Evolutionary conservation across 2,329 filamentous ascomycete genomes (phyloP).

Genomic region (Verticillium tricorpus): DNA sequence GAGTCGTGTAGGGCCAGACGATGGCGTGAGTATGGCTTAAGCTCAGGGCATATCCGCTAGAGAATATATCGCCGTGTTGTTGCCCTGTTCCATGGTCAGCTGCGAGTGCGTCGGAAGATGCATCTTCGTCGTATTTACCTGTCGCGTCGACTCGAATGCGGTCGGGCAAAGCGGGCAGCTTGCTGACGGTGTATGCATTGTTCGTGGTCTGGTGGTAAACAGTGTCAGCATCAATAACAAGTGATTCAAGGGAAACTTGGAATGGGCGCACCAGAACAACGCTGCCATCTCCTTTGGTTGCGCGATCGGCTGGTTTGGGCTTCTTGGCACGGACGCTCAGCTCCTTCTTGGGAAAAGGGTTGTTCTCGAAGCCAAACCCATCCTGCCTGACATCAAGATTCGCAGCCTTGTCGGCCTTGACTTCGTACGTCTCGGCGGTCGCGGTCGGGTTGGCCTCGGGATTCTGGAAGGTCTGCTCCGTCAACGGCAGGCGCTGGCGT

Average conservation of each 20-base stretch:
- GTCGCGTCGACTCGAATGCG: slow-evolving; percentile 62
- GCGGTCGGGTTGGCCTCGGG: slow-evolving; percentile 31
- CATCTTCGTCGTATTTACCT: slow-evolving; percentile 45
- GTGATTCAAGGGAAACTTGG: neutral
- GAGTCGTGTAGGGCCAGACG: slow-evolving; percentile 83
- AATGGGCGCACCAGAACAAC: slow-evolving; percentile 53
- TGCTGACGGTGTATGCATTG: slow-evolving; percentile 78
- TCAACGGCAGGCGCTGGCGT: slow-evolving; percentile 54
- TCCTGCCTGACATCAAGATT: slow-evolving; percentile 40
- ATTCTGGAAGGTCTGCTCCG: slow-evolving; percentile 52
- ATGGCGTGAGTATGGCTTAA: slow-evolving; percentile 79
- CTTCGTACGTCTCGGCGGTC: slow-evolving; percentile 50
- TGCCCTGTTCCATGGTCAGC: slow-evolving; percentile 37
- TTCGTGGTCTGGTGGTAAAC: slow-evolving; percentile 22
- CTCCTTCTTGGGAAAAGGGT: slow-evolving; percentile 41
- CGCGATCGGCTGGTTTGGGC: slow-evolving; percentile 56
- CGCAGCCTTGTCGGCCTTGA: slow-evolving; percentile 48
- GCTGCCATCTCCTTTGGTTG: slow-evolving; percentile 63
- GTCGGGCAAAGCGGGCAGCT: slow-evolving; percentile 77
- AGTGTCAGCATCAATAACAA: neutral
- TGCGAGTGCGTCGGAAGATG: neutral
- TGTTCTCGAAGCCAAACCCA: slow-evolving; percentile 39
- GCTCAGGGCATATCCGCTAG: slow-evolving; percentile 69
- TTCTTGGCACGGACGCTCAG: slow-evolving; percentile 60
- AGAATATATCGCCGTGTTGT: slow-evolving; percentile 63